Percentiles rank a stretch among this genome's conserved stretches.
Evolutionary conservation across 2,329 filamentous ascomycete species (phyloP).

Genomic region (Aureobasidium zeae): DNA sequence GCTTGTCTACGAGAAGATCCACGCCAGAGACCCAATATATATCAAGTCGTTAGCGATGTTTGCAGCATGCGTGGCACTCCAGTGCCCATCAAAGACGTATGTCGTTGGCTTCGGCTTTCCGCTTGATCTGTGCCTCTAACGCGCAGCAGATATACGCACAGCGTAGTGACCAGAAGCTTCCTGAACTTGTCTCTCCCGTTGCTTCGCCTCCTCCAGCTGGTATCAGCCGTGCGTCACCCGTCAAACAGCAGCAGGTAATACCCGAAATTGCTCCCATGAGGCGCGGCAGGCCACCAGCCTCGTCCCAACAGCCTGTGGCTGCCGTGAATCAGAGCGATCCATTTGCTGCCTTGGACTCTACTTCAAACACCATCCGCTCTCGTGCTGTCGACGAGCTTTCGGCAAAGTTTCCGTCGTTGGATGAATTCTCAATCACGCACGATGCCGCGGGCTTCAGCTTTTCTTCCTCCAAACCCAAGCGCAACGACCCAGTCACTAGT

Average conservation of each 20-base stretch:
- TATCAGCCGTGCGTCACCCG: constrained; percentile 39
- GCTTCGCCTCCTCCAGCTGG: constrained; percentile 37
- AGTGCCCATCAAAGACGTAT: constrained; percentile 79
- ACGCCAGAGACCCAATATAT: constrained; percentile 76
- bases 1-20: constrained; percentile 87
- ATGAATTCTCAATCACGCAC: constrained; percentile 85
- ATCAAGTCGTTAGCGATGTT: constrained; percentile 78
- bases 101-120: constrained; percentile 27
- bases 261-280: constrained; percentile 93
- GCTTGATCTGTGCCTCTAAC: constrained; percentile 20
- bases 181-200: constrained; percentile 41
- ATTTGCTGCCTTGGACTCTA: constrained; percentile 79
- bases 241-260: constrained; percentile 60
- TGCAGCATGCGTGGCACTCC: constrained; percentile 83
- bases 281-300: constrained; percentile 62
- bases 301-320: constrained; percentile 36
- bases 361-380: constrained; percentile 38
- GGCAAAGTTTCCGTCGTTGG: constrained; percentile 75
- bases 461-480: constrained; percentile 18
- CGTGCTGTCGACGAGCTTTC: constrained; percentile 69
- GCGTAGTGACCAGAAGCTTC: constrained; percentile 51
- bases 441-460: constrained; percentile 87
- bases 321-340: constrained; percentile 62
- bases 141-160: constrained; percentile 38
- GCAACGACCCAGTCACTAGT: constrained; percentile 61